Percentiles rank a stretch among this genome's conserved stretches.
Conservation (phyloP, 805 yeast genomes). For the Pichia occidentalis region DNA sequence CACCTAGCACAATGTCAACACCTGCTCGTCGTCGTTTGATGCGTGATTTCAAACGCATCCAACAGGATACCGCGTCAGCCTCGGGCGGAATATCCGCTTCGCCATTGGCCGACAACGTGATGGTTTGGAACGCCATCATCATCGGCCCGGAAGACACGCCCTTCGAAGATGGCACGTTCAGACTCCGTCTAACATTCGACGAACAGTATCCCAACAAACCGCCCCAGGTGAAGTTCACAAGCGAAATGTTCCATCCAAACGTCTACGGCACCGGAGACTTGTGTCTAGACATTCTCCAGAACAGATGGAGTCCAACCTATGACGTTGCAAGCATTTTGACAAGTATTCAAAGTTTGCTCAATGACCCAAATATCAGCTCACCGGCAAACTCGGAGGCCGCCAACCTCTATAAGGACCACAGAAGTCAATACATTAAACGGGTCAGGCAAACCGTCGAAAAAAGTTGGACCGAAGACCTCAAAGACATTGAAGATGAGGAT, state of each 20-base stretch:
- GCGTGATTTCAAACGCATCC: constrained; percentile 98
- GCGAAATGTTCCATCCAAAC: constrained; percentile 97
- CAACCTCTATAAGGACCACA: constrained; percentile 87
- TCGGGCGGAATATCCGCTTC: constrained; percentile 98
- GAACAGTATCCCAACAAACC: constrained; percentile 98
- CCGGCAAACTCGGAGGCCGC: constrained; percentile 99
- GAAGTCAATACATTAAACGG: constrained; percentile 83
- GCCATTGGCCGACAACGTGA: constrained; percentile 93
- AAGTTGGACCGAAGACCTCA: constrained; percentile 82
- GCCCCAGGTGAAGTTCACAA: constrained; percentile 82
- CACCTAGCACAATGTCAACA: constrained; percentile 64
- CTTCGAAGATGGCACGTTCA: constrained; percentile 95
- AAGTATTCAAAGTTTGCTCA: constrained; percentile 82
- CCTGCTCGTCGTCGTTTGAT: constrained; percentile 98
- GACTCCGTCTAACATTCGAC: constrained; percentile 79
- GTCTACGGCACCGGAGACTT: constrained; percentile 94
- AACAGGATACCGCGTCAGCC: constrained; percentile 65
- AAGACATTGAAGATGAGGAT: constrained; percentile 48
- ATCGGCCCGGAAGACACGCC: constrained; percentile 98
- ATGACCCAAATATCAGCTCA: constrained; percentile 93
- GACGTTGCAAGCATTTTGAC: constrained; percentile 95
- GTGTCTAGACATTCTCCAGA: constrained; percentile 91
- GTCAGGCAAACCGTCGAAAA: constrained; percentile 93
- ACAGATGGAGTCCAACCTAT: constrained; percentile 97
- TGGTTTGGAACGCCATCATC: constrained; percentile 97